Base-by-base conservation (phyloP, 148 eudicot genomes). In the Cornus suecica region DNA sequence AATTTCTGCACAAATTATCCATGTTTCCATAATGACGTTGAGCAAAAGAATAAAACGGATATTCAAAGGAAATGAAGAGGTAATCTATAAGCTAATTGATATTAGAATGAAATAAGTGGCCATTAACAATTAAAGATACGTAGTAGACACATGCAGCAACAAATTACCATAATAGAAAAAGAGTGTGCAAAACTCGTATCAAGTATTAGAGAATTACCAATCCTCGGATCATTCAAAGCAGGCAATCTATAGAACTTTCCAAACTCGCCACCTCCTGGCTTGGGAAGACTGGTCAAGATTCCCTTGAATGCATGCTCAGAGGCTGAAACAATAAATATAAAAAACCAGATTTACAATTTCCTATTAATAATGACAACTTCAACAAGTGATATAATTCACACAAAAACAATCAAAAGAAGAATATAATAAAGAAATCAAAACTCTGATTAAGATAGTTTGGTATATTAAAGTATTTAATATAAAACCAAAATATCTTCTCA, bases 221-320 rank as follows among this genome's bases (percentile, higher is more conserved):
- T 84, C 70, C 93, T 75, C 65, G 90, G 89, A 86, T 89, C 93
- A 78, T 86, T 89, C 70, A 89, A 71, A 82, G 88, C 90, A 51
- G 90, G 89, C 48, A 89, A 79, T 76, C 90, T 86, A 74, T 89
- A 87, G 82, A 85, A 89, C 72, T 89, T 89, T 68, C 93, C 93
- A 74, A 89, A 89, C 77, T 89, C 93, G 26, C 93, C 93, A 72
- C 93, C 90, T 61, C 93, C 89, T 54, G 87, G 86, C 85, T 87
- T 89, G 37, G 93, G 93, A 70, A 87, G 93, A 75, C 82, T 74
- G 52, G 90, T 85, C 78, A 86, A 73, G 41, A 89, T 87, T 65
- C 84, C 86, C 66, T 87, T 86, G 84, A 89, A 87, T 71, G 90
- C 82, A 76, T 87, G 71, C 84, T 87, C 90, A 56, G 93, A 77